Evolutionary conservation across 768 basidiomycete genomes (phyloP).

Genomic region (Collybia nuda): DNA sequence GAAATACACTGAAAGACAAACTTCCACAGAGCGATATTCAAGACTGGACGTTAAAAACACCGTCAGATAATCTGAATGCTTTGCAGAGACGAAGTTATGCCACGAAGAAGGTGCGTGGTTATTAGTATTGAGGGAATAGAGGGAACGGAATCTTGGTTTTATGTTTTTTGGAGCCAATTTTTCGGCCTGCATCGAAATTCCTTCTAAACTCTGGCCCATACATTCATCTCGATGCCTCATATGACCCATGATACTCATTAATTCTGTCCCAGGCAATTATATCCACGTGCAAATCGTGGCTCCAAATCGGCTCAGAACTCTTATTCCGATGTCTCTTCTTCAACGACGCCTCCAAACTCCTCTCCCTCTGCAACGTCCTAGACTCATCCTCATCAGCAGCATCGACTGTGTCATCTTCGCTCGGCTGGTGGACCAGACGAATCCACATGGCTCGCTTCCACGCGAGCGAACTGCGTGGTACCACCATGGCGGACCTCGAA

Average conservation of each 20-base stretch:
- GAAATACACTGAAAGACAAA: slow-evolving; percentile 27
- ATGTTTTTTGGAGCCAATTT: too few relatives aligned
- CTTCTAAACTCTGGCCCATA: too few relatives aligned
- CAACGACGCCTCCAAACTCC: slow-evolving; percentile 54
- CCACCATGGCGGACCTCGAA: slow-evolving; percentile 49
- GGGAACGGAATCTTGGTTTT: too few relatives aligned
- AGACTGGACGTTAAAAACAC: slow-evolving; percentile 59
- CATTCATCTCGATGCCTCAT: too few relatives aligned
- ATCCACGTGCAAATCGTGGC: slow-evolving; percentile 65
- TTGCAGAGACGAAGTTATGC: slow-evolving; percentile 61
- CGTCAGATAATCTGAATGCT: slow-evolving; percentile 56
- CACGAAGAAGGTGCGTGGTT: slow-evolving; percentile 61
- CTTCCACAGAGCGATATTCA: slow-evolving; percentile 8
- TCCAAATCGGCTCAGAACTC: slow-evolving; percentile 58
- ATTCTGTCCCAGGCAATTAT: slow-evolving; percentile 57
- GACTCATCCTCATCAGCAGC: slow-evolving; percentile 38
- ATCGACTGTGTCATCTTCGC: slow-evolving; percentile 38
- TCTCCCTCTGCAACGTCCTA: slow-evolving; percentile 50
- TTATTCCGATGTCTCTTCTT: slow-evolving; percentile 73
- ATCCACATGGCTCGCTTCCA: slow-evolving; percentile 65
- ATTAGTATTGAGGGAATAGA: neutral
- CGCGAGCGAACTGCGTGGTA: slow-evolving; percentile 29
- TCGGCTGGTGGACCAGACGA: slow-evolving; percentile 74
- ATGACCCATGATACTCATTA: too few relatives aligned
- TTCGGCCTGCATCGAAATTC: too few relatives aligned